phyloP scores from a whole-genome alignment of 441 rosid genomes.

The Hura crepitans region DNA sequence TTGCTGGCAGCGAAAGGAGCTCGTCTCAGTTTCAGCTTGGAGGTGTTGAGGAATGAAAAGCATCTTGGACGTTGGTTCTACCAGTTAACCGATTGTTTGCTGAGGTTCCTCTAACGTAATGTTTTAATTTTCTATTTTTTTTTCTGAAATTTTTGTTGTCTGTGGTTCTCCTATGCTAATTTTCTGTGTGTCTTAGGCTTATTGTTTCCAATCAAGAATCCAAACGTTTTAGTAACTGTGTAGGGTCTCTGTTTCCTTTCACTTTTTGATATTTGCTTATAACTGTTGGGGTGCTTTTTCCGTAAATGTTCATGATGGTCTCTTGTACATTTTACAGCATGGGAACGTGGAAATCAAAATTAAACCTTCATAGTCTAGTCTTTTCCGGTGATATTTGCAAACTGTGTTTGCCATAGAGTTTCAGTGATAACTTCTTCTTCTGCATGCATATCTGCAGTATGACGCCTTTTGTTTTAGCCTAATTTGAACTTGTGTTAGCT shows the following conservation, averaged over 20 bases:
- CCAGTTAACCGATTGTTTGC: conserved; percentile 22
- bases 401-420: too few species aligned
- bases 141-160: conserved; percentile 24
- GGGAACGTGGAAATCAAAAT: conserved; percentile 23
- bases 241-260: conserved; percentile 25
- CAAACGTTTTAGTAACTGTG: conserved; percentile 34
- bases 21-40: conserved; percentile 63
- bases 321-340: conserved; percentile 30
- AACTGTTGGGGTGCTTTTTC: conserved; percentile 19
- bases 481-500: too few species aligned
- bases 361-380: conserved; percentile 9
- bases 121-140: conserved; percentile 31
- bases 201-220: conserved; percentile 39
- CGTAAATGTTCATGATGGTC: conserved; percentile 17
- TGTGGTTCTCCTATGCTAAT: conserved; percentile 41
- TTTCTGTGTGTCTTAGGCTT: conserved; percentile 39
- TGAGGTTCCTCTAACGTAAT: conserved; percentile 33
- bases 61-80: conserved; percentile 10
- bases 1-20: conserved; percentile 62
- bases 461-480: too few species aligned
- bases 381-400: too few species aligned
- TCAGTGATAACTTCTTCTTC: too few species aligned
- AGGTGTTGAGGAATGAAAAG: conserved; percentile 35
- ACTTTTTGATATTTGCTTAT: conserved; percentile 22
- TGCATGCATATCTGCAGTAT: too few species aligned